These are phyloP conservation scores for Leucocoprinus leucothites DNA, from an alignment of 768 basidiomycete genomes.

Conservation along the genomic window DNA sequence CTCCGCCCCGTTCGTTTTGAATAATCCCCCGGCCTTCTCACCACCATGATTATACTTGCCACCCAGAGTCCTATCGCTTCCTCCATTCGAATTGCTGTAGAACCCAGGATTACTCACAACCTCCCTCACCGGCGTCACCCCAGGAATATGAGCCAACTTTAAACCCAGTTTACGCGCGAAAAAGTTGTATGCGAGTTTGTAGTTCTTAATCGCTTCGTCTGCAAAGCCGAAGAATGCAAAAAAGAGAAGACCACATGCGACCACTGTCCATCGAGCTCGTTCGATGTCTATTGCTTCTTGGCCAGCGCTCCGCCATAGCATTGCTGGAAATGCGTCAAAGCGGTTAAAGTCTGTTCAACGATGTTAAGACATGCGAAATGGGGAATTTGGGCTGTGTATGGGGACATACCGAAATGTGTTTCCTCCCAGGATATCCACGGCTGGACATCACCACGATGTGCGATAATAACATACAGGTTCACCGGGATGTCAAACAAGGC, in stretches of 20 bases:
- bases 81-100: background rate
- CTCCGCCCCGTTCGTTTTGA: background rate
- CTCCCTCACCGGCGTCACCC: background rate
- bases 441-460: slow-evolving; percentile 19
- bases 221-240: slow-evolving; percentile 60
- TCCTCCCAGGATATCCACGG: slow-evolving; percentile 44
- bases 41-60: background rate
- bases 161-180: slow-evolving; percentile 21
- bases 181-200: slow-evolving; percentile 24
- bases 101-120: background rate
- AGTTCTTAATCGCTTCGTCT: slow-evolving; percentile 47
- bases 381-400: background rate
- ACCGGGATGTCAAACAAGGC: slow-evolving; percentile 38
- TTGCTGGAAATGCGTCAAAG: slow-evolving; percentile 28
- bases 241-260: slow-evolving; percentile 43
- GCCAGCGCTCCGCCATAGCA: slow-evolving; percentile 27
- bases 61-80: background rate
- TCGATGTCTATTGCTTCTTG: slow-evolving; percentile 23
- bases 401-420: slow-evolving; percentile 33
- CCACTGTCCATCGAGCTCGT: slow-evolving; percentile 36
- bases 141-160: background rate
- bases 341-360: slow-evolving; percentile 25
- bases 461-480: slow-evolving; percentile 30
- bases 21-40: background rate
- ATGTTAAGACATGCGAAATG: background rate